Conservation (phyloP, 2,329 filamentous ascomycete genomes). For the Pseudonectria buxi region DNA sequence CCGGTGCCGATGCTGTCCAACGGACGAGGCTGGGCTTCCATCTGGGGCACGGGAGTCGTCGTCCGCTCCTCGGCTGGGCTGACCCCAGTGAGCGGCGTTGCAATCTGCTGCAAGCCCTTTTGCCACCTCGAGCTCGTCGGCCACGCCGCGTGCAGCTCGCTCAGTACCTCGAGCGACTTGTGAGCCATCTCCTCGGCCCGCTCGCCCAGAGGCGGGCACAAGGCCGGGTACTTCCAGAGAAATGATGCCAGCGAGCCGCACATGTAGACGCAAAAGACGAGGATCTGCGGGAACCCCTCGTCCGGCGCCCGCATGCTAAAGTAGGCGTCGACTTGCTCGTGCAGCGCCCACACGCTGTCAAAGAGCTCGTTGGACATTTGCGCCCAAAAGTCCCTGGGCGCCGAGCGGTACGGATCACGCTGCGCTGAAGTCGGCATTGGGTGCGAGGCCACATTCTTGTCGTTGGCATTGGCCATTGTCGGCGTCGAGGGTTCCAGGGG, state of each 20-base stretch:
- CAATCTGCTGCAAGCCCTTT: conserved; percentile 13
- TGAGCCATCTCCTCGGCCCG: conserved; percentile 21
- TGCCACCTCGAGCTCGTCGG: conserved; percentile 17
- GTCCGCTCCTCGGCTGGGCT: conserved; percentile 1
- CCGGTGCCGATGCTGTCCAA: too few species aligned
- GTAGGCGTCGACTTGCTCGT: conserved; percentile 31
- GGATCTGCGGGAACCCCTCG: conserved; percentile 29
- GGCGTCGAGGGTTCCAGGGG: conserved; percentile 6
- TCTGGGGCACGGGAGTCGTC: background rate
- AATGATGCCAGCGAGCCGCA: conserved; percentile 31
- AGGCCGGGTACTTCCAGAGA: conserved; percentile 23
- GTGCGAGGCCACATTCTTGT: conserved; percentile 2
- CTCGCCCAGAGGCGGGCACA: conserved; percentile 19
- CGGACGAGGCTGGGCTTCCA: too few species aligned
- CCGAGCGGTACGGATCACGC: conserved; percentile 5
- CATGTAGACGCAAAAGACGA: conserved; percentile 34
- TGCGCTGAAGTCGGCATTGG: conserved; percentile 2
- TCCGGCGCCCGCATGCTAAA: conserved; percentile 20
- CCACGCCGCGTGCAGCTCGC: conserved; percentile 20
- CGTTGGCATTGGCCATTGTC: conserved; percentile 11
- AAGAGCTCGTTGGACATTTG: conserved; percentile 27
- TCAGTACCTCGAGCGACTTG: conserved; percentile 17
- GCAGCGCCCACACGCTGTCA: conserved; percentile 26
- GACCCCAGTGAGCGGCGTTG: conserved; percentile 9
- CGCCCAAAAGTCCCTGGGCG: conserved; percentile 21